Conservation (phyloP, 352 stramenopile species). For the Phytophthora pluvialis region DNA sequence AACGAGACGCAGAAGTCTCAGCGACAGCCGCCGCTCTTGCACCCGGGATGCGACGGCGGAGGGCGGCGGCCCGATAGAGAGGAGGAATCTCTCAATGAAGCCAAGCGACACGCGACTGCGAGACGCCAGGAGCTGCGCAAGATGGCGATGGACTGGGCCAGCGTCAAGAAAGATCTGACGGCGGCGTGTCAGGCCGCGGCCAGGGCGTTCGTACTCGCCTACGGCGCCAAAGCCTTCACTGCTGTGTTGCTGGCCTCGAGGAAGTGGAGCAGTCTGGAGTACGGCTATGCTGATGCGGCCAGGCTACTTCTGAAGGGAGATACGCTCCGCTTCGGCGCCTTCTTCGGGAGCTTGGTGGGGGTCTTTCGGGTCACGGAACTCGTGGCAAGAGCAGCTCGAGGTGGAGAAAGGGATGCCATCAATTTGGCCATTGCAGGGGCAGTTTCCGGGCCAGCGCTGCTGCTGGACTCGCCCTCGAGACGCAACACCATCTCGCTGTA, state of each 20-base stretch:
- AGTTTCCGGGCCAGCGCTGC: constrained; percentile 68
- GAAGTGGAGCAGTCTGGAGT: constrained; percentile 80
- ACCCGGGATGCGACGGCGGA: constrained; percentile 5
- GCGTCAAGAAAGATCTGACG: constrained; percentile 55
- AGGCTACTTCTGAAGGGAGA: constrained; percentile 69
- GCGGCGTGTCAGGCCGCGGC: constrained; percentile 52
- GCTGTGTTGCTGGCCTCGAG: constrained; percentile 76
- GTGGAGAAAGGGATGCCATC: constrained; percentile 50
- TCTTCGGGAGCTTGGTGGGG: constrained; percentile 79
- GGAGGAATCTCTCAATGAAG: constrained; percentile 28
- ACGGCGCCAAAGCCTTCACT: constrained; percentile 85
- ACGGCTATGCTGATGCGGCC: constrained; percentile 78
- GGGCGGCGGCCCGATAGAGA: constrained; percentile 13
- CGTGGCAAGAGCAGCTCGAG: constrained; percentile 46
- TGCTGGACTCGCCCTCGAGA: constrained; percentile 71
- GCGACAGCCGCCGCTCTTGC: constrained; percentile 6
- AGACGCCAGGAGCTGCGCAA: constrained; percentile 47
- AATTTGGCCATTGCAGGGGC: constrained; percentile 77
- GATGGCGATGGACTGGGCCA: constrained; percentile 36
- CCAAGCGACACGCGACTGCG: constrained; percentile 35
- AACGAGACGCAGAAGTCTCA: constrained; percentile 54
- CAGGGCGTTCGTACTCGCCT: constrained; percentile 73
- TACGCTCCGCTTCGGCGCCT: constrained; percentile 81
- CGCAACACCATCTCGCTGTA: constrained; percentile 83
- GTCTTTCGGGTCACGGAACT: constrained; percentile 75